Evolutionary conservation across 345 rosid genomes (phyloP).

Genomic region (Arabis alpina): DNA sequence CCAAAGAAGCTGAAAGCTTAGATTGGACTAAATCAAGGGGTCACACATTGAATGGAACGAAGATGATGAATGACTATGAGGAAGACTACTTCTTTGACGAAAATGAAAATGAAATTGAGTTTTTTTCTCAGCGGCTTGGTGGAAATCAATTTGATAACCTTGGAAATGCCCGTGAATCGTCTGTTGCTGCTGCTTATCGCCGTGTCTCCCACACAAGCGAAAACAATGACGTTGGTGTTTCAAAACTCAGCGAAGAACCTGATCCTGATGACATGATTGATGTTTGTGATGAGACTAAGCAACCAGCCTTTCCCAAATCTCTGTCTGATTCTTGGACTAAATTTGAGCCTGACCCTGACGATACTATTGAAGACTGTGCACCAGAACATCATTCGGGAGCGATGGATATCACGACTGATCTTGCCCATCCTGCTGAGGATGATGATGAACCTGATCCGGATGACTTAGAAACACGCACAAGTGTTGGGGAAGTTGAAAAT

Average conservation of each 20-base stretch:
- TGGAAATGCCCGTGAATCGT: constrained; percentile 72
- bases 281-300: constrained; percentile 27
- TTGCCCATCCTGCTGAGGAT: constrained; percentile 27
- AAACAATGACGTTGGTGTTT: constrained; percentile 29
- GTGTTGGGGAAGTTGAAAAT: constrained; percentile 23
- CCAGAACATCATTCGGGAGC: constrained; percentile 17
- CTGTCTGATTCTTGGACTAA: constrained; percentile 38
- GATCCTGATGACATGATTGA: constrained; percentile 64
- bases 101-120: constrained; percentile 3
- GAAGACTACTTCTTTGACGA: constrained; percentile 50
- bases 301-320: constrained; percentile 6
- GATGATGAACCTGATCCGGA: constrained; percentile 70
- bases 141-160: constrained; percentile 58
- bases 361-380: constrained; percentile 22
- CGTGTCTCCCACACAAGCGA: constrained; percentile 52
- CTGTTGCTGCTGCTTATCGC: constrained; percentile 86
- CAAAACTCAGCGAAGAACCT: constrained; percentile 58
- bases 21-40: constrained; percentile 94
- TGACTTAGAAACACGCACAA: constrained; percentile 43
- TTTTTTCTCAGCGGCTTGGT: constrained; percentile 63
- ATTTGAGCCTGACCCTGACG: constrained; percentile 57
- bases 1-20: constrained; percentile 77
- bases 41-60: constrained; percentile 59
- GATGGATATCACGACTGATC: constrained; percentile 22
- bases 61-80: constrained; percentile 41